These are phyloP conservation scores for Quercus cerris DNA, from an alignment of 306 rosid species.

Conservation along the genomic window DNA sequence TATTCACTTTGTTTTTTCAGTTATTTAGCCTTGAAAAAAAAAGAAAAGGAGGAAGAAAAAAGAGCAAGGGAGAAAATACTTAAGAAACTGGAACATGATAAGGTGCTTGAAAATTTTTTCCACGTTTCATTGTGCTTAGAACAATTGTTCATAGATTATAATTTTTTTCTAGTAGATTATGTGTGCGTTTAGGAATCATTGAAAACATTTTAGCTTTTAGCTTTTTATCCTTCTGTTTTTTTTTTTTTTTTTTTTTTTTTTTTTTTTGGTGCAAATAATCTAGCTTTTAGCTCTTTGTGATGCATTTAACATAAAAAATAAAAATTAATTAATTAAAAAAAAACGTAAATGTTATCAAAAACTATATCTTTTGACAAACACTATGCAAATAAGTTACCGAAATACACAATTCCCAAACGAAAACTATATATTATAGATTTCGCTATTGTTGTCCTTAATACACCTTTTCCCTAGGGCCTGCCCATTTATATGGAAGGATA, in stretches of 20 bases:
- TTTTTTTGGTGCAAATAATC: too few relatives aligned
- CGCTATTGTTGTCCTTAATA: neutral
- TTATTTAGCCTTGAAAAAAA: constrained; percentile 32
- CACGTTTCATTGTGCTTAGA: neutral
- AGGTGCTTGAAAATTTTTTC: constrained; percentile 44
- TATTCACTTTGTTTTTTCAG: constrained; percentile 35
- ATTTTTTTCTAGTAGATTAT: neutral
- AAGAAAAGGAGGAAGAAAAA: constrained; percentile 72
- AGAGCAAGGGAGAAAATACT: constrained; percentile 60
- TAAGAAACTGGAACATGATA: constrained; percentile 69
- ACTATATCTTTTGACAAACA: too few relatives aligned
- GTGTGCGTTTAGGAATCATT: too few relatives aligned
- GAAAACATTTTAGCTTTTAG: too few relatives aligned
- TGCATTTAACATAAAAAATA: too few relatives aligned
- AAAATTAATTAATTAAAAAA: too few relatives aligned
- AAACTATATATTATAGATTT: neutral
- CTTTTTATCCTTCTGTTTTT: too few relatives aligned
- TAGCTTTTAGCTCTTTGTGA: too few relatives aligned
- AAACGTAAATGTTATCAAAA: too few relatives aligned
- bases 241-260: too few relatives aligned
- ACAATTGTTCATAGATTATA: neutral
- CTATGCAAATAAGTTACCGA: too few relatives aligned
- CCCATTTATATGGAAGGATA: neutral
- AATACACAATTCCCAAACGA: too few relatives aligned
- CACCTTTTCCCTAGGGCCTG: neutral